Base-by-base conservation (phyloP, 768 basidiomycete genomes). In the Lyophyllum atratum region DNA sequence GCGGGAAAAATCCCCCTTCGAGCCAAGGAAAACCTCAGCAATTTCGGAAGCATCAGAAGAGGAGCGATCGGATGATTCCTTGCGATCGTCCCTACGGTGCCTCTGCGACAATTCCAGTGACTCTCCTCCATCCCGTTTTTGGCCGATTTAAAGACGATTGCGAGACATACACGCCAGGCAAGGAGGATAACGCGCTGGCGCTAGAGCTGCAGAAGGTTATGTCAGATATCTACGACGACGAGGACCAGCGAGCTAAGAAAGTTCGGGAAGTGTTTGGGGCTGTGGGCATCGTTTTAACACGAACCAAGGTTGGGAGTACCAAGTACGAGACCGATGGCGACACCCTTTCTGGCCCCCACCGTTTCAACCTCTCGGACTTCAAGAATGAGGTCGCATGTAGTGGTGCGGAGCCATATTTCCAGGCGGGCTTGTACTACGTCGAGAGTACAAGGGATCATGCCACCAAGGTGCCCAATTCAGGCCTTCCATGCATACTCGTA, bases 51-150 rank as follows among this genome's bases (percentile, higher is more conserved):
- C 7, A 37, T 10, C 34, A 37, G 14, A 15, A 9, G 9, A 15
- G 15, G 14, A 4, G 4, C 7, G 34, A 37, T 15, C 9, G 34
- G 14, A 10, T 4, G 9, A 37, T 37, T 37, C 34, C 7, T n/a
- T 40, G 40, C 15, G 12, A 10, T 48, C 62, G 67, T 4, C 68
- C 66, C 42, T 52, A 29, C n/a, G 9, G 15, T 19, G 55, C 51
- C 22, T 24, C 22, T 7, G 44, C 26, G 39, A 26, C 55, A 7
- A 63, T 65, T 29, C 68, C 68, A 21, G 22, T 64, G 9, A 64
- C 57, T n/a, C 51, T 70, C 22, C 60, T 66, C 48, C 65, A 67
- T 56, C 65, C 56, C 10, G 45, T 67, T 14, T 64, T 67, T 33
- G 60, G 29, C n/a, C 4, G 54, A 43, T 67, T 67, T 49, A 22